Evolutionary conservation across 805 yeast species (phyloP).

Genomic region (Tetrapisispora arboricola): DNA sequence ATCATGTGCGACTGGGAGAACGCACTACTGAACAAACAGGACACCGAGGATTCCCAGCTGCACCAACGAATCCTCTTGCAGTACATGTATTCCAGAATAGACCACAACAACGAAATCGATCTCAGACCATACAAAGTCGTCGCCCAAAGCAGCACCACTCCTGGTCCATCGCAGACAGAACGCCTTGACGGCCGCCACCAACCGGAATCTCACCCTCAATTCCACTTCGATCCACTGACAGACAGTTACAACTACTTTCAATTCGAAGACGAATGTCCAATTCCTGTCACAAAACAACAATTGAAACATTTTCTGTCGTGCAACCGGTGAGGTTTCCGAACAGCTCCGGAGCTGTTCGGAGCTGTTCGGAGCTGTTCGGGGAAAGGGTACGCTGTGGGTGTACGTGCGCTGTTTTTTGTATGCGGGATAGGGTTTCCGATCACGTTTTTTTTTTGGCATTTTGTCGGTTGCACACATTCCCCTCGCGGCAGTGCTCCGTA

Average conservation of each 20-base stretch:
- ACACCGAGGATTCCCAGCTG: conserved; percentile 8
- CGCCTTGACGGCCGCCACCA: no score
- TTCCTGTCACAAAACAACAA: background rate
- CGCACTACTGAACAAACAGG: conserved; percentile 10
- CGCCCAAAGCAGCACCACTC: no score
- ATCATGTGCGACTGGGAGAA: conserved; percentile 20
- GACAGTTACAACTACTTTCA: background rate
- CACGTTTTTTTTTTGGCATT: no score
- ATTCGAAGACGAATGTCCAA: background rate
- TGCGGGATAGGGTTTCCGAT: background rate
- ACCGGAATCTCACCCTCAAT: no score
- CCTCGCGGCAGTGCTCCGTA: background rate
- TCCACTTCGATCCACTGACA: background rate
- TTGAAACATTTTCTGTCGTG: background rate
- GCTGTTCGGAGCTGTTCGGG: no score
- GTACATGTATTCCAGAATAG: conserved; percentile 2
- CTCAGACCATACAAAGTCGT: conserved; percentile 7
- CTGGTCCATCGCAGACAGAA: no score
- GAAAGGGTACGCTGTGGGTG: background rate
- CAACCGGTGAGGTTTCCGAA: no score
- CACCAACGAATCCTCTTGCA: conserved; percentile 11
- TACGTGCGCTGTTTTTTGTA: background rate
- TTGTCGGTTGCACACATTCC: background rate
- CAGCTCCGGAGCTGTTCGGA: no score
- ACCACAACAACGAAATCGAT: background rate